phyloP scores from a whole-genome alignment of 768 basidiomycete genomes.

The Kwoniella dejecticola region DNA sequence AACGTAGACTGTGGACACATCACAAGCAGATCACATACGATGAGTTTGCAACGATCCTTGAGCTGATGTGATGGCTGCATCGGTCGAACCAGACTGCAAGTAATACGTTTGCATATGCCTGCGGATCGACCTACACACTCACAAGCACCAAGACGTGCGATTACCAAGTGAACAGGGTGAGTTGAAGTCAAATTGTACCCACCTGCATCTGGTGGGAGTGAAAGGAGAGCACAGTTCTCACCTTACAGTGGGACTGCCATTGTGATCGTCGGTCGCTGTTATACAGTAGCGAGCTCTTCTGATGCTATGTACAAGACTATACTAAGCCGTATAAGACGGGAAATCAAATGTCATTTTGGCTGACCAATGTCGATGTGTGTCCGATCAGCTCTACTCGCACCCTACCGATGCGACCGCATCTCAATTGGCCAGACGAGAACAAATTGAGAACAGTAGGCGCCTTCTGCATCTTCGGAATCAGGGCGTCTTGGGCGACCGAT shows the following conservation, averaged over 20 bases:
- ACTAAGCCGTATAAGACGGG: too few species aligned
- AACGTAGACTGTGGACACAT: not conserved
- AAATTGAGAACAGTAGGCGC: not conserved
- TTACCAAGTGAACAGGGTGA: conserved; percentile 2
- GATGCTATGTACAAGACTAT: too few species aligned
- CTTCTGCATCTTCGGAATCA: not conserved
- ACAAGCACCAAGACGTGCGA: not conserved
- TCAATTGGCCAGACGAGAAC: not conserved
- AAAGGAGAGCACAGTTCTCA: too few species aligned
- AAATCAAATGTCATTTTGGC: too few species aligned
- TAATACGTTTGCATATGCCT: not conserved
- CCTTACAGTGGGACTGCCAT: too few species aligned
- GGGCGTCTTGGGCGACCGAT: not conserved
- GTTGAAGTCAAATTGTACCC: not conserved
- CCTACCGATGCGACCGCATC: conserved; percentile 1
- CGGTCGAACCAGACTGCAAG: not conserved
- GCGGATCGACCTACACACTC: not conserved
- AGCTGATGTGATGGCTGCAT: too few species aligned
- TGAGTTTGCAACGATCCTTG: too few species aligned
- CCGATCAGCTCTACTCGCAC: conserved; percentile 1
- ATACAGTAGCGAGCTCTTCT: too few species aligned
- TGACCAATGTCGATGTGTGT: not conserved
- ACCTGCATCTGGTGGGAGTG: too few species aligned
- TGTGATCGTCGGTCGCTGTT: too few species aligned
- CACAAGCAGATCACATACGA: not conserved